These are phyloP conservation scores for Inonotus hispidus DNA, from an alignment of 1,284 basidiomycete species.

Conservation along the genomic window DNA sequence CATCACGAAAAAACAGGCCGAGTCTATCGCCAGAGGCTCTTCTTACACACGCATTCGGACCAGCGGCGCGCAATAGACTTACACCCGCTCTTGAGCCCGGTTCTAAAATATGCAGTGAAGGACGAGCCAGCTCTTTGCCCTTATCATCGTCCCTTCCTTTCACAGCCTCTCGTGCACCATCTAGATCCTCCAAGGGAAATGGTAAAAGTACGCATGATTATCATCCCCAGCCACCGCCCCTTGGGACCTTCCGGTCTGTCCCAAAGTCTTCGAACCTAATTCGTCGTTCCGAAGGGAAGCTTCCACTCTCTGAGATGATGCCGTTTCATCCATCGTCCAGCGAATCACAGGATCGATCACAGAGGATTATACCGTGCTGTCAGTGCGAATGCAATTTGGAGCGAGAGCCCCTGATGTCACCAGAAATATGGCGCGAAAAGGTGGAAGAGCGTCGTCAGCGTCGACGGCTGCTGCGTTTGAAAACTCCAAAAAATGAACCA, in stretches of 20 bases:
- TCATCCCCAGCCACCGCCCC: slow-evolving; percentile 6
- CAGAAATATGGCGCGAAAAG: slow-evolving; percentile 9
- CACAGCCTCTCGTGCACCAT: not conserved
- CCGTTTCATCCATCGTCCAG: not conserved
- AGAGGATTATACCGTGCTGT: not conserved
- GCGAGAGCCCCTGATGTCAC: slow-evolving; percentile 9
- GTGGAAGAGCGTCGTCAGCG: not conserved
- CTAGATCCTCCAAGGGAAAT: not conserved
- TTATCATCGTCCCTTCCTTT: not conserved
- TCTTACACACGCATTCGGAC: slow-evolving; percentile 13
- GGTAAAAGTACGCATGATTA: not conserved
- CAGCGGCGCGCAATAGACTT: not conserved
- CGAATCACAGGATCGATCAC: not conserved
- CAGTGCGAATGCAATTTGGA: not conserved
- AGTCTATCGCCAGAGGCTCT: slow-evolving; percentile 11
- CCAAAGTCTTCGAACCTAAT: not conserved
- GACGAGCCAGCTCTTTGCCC: not conserved
- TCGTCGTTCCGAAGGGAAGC: not conserved
- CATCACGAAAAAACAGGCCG: not conserved
- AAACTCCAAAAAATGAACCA: not conserved
- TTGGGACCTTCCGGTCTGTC: slow-evolving; percentile 12
- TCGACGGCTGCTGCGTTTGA: not conserved
- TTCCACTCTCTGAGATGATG: not conserved
- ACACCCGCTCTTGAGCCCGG: not conserved
- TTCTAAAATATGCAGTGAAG: not conserved